These are phyloP conservation scores for Phylloporus sp. DNA, from an alignment of 768 basidiomycete species.

Conservation along the genomic window DNA sequence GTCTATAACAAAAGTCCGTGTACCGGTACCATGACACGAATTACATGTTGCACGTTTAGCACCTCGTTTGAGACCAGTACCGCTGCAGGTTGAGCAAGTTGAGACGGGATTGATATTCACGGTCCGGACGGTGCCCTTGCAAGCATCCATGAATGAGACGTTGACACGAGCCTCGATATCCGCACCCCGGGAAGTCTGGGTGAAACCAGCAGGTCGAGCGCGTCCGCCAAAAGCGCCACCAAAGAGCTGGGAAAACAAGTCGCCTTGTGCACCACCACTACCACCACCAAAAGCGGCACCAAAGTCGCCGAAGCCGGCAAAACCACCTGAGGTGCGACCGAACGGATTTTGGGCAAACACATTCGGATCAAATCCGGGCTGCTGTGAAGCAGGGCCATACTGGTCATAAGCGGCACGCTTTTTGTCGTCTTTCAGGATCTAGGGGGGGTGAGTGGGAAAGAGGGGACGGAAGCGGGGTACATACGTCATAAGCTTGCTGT, in stretches of 20 bases:
- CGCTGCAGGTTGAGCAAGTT: conserved; percentile 80
- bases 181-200: conserved; percentile 54
- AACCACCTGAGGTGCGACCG: conserved; percentile 51
- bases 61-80: conserved; percentile 82
- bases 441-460: conserved; percentile 17
- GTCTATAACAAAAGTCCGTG: conserved; percentile 84
- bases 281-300: conserved; percentile 51
- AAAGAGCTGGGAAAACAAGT: conserved; percentile 87
- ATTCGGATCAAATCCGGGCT: conserved; percentile 91
- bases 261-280: conserved; percentile 53
- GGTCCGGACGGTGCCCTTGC: conserved; percentile 77
- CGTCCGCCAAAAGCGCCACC: conserved; percentile 56
- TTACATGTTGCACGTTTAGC: conserved; percentile 76
- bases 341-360: conserved; percentile 62
- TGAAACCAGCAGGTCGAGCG: conserved; percentile 40
- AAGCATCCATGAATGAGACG: conserved; percentile 91
- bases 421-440: conserved; percentile 93
- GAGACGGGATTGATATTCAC: conserved; percentile 77
- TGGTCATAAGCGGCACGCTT: conserved; percentile 89
- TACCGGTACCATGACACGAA: conserved; percentile 82
- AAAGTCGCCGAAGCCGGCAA: conserved; percentile 72
- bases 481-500: conserved; percentile 93
- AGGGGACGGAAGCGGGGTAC: conserved; percentile 27
- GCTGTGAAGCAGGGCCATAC: conserved; percentile 89
- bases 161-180: conserved; percentile 78